These are phyloP conservation scores for Zymoseptoria passerinii DNA, from an alignment of 2,329 filamentous ascomycete genomes.

Conservation along the genomic window DNA sequence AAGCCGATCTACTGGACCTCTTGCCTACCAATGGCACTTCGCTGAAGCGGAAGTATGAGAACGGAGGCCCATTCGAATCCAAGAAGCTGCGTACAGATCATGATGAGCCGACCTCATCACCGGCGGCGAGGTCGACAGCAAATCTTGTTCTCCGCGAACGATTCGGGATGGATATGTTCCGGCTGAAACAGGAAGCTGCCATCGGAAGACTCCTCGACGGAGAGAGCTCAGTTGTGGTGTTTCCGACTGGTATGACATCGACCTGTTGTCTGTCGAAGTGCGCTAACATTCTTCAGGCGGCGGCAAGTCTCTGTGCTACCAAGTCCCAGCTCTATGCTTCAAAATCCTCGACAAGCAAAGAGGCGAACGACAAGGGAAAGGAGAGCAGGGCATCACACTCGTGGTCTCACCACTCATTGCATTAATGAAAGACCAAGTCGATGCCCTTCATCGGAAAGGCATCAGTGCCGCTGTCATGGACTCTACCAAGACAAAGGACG, in stretches of 20 bases:
- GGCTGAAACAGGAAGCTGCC: conserved; percentile 40
- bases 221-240: conserved; percentile 37
- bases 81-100: conserved; percentile 8
- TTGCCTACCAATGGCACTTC: conserved; percentile 2
- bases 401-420: conserved; percentile 51
- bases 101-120: neutral
- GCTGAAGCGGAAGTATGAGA: conserved; percentile 11
- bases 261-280: neutral
- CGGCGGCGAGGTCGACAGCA: conserved; percentile 13
- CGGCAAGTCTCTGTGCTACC: conserved; percentile 38
- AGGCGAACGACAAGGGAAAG: conserved; percentile 22
- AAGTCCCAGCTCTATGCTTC: conserved; percentile 39
- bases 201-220: conserved; percentile 38
- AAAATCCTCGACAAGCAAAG: conserved; percentile 31
- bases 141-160: conserved; percentile 32
- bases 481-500: conserved; percentile 44
- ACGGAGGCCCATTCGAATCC: neutral
- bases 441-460: conserved; percentile 43
- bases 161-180: conserved; percentile 37
- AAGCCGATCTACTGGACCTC: conserved; percentile 19
- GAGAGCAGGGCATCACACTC: conserved; percentile 44
- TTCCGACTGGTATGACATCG: conserved; percentile 28
- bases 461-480: conserved; percentile 49
- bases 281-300: conserved; percentile 21
- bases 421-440: conserved; percentile 55